These are phyloP conservation scores for Moesziomyces antarcticus DNA, from an alignment of 1,284 basidiomycete species.

Conservation along the genomic window DNA sequence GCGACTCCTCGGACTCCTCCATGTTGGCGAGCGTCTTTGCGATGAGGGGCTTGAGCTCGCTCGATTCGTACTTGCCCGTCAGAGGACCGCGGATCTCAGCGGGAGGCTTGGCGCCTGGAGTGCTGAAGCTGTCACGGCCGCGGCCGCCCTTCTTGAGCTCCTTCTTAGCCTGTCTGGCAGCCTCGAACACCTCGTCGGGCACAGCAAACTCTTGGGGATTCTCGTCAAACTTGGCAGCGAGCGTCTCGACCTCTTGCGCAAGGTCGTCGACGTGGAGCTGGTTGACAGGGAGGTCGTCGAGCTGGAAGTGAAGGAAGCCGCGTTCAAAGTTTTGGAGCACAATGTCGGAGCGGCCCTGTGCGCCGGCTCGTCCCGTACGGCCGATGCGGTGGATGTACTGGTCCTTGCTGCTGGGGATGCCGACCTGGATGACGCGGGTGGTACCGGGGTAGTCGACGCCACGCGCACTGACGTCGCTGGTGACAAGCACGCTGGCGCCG, in stretches of 20 bases:
- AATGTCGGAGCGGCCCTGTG: conserved; percentile 83
- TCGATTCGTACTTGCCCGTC: conserved; percentile 28
- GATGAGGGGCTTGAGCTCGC: conserved; percentile 19
- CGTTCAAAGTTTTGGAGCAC: conserved; percentile 86
- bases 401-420: conserved; percentile 78
- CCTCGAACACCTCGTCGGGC: conserved; percentile 16
- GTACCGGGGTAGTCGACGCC: conserved; percentile 76
- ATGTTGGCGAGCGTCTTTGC: conserved; percentile 12
- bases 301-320: conserved; percentile 76
- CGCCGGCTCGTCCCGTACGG: conserved; percentile 83
- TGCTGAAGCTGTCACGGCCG: not conserved
- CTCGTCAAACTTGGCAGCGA: conserved; percentile 73
- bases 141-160: conserved; percentile 7
- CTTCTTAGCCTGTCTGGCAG: conserved; percentile 14
- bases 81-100: conserved; percentile 30
- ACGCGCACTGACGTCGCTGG: conserved; percentile 69
- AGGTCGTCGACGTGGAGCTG: conserved; percentile 73
- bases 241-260: conserved; percentile 71
- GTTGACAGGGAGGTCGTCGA: conserved; percentile 80
- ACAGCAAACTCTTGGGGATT: conserved; percentile 67
- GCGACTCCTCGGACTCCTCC: conserved; percentile 21
- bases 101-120: conserved; percentile 6
- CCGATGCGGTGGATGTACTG: conserved; percentile 93
- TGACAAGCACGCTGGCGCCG: conserved; percentile 70
- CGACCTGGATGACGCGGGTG: conserved; percentile 92